Evolutionary conservation across 305 asterid species (phyloP).

Genomic region (Fraxinus sp.): DNA sequence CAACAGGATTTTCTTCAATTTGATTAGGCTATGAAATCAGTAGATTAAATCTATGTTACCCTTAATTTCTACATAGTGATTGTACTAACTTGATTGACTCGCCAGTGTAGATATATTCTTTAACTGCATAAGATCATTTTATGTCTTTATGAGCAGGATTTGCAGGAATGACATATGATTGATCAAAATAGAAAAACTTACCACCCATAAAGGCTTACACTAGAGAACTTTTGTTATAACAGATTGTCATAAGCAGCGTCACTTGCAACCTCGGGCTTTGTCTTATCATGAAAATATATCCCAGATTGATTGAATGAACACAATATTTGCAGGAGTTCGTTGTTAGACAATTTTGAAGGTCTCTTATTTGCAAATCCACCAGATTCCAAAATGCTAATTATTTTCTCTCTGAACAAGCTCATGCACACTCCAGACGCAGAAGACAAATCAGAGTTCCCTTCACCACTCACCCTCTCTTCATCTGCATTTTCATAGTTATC

Average conservation of each 20-base stretch:
- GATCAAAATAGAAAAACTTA: background rate
- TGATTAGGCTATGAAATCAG: background rate
- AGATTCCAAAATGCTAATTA: conserved; percentile 43
- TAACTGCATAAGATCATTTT: background rate
- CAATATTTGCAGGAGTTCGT: conserved; percentile 61
- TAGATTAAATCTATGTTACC: background rate
- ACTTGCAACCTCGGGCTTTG: conserved; percentile 26
- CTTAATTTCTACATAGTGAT: background rate
- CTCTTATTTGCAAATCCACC: conserved; percentile 70
- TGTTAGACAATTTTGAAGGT: conserved; percentile 65
- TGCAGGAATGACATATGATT: conserved; percentile 1
- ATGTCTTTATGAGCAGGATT: background rate
- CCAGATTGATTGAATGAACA: conserved; percentile 71
- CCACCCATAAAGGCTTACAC: background rate
- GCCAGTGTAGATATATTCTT: background rate
- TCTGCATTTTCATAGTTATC: conserved; percentile 25
- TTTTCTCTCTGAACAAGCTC: conserved; percentile 45
- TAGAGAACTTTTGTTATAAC: conserved; percentile 17
- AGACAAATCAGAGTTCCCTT: conserved; percentile 18
- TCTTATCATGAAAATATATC: conserved; percentile 55
- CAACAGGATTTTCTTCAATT: background rate
- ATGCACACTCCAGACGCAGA: conserved; percentile 23
- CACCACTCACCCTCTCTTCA: conserved; percentile 25
- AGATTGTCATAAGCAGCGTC: conserved; percentile 33
- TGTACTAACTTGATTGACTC: background rate